Evolutionary conservation across 164 flowering plant species (phyloP), one percentile per base, ranked within the genome.

Genomic region (Tetrastigma voinierianum): DNA sequence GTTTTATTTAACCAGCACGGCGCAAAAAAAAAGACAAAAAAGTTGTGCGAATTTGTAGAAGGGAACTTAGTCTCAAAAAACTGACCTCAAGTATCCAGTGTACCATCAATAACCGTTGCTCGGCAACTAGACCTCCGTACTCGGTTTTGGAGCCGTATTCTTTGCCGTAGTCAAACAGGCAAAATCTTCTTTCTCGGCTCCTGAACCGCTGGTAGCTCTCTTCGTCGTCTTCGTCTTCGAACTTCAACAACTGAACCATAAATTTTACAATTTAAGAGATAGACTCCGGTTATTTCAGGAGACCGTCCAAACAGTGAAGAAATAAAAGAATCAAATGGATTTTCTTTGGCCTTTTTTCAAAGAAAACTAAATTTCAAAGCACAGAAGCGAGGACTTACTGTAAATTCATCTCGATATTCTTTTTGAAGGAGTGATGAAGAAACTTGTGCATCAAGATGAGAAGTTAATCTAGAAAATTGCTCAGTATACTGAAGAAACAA

Each of bases 1-100:
- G 40, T 7, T 32, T 4, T 32, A 32, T 32, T 32, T 32, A 32
- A 32, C 40, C 40, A 32, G 40, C 0, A 32, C 40, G 6, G 40
- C 40, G 2, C 40, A 32, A 32, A 32, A 32, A n/a, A n/a, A 32
- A 32, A 4, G n/a, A 32, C 40, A n/a, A 32, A 4, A 32, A 32
- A 32, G 40, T 32, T 32, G 40, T 32, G 40, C 40, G 40, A 32
- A 3, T 32, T 32, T 32, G 40, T 32, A 51, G 20, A 16, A 49
- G 16, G 57, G 32, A 44, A 59, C 44, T 25, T 9, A 10, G 25
- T 40, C 12, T 11, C 46, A n/a, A n/a, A 63, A 52, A 1, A 51
- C 69, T 77, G 7, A 92, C 97, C 91, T 89, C 84, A 46, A 88
- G 68, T 24, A 95, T 95, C 99, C 99, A 90, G 62, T 86, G 85